Evolutionary conservation across 2,329 filamentous ascomycete genomes (phyloP).

Genomic region (Eutypella sp.): DNA sequence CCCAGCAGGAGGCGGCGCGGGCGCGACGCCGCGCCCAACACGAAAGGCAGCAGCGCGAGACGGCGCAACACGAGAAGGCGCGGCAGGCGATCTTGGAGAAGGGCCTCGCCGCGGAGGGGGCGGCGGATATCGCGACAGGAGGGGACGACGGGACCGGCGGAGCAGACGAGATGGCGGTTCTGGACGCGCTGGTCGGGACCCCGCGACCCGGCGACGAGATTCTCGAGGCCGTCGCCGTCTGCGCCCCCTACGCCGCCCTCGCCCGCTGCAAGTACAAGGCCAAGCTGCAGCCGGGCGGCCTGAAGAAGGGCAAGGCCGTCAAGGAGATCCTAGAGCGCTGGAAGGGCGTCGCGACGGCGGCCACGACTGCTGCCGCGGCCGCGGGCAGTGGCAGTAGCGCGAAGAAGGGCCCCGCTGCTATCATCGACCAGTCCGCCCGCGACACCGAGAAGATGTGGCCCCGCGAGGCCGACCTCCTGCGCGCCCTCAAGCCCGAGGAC

Average conservation of each 20-base stretch:
- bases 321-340: conserved; percentile 84
- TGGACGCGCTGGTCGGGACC: conserved; percentile 71
- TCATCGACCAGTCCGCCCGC: conserved; percentile 55
- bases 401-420: conserved; percentile 50
- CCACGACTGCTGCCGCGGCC: no score
- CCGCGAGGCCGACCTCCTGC: conserved; percentile 78
- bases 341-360: conserved; percentile 51
- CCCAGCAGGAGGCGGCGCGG: conserved; percentile 64
- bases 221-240: conserved; percentile 59
- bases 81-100: conserved; percentile 57
- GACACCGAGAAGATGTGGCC: conserved; percentile 78
- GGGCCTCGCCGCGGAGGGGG: conserved; percentile 56
- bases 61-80: conserved; percentile 70
- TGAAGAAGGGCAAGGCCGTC: conserved; percentile 93
- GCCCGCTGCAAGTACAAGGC: conserved; percentile 83
- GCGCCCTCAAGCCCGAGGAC: conserved; percentile 75
- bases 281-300: conserved; percentile 83
- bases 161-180: conserved; percentile 42
- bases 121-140: no score
- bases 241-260: conserved; percentile 60
- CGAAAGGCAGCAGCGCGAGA: conserved; percentile 68
- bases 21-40: conserved; percentile 78
- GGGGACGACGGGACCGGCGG: no score
- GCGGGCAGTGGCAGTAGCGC: no score
- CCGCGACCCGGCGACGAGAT: conserved; percentile 81